Evolutionary conservation across 2,329 filamentous ascomycete species (phyloP), one percentile per base, ranked within the genome.

Genomic region (Xylaria sp.): DNA sequence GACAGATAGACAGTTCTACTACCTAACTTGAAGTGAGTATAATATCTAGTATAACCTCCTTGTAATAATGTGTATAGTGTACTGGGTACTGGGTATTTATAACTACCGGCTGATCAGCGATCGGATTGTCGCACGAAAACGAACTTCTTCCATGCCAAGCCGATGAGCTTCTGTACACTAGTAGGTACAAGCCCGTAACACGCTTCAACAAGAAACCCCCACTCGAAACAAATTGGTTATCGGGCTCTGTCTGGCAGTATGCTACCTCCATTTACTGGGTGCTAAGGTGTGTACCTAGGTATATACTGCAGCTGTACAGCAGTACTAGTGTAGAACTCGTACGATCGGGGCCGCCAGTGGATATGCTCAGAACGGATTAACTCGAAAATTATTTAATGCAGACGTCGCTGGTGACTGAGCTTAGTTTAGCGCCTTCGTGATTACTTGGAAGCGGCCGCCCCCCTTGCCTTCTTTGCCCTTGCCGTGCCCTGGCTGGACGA

Each of bases 91-190:
- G 12, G 15, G 28, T 55, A 33, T 13, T 33, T 49, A 33, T 54
- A 59, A 60, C 49, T 54, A 61, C 64, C 57, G 64, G 57, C 20
- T n/a, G 66, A 66, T 65, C 66, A 46, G 13, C 48, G 48, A 62
- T 69, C 43, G 51, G 51, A 31, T 46, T 63, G 58, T 59, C 41
- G 64, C 55, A 59, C 65, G 36, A 63, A 67, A 67, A 67, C 65
- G 65, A 67, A 60, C 49, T 49, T 60, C 43, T 63, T 64, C 58
- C 20, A 62, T 23, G 67, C 67, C 64, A 69, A 69, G 59, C 31
- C 39, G 23, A 36, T 36, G 33, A 36, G 33, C 33, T 36, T 36
- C 33, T 36, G 33, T 7, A n/a, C n/a, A n/a, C n/a, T n/a, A n/a
- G n/a, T n/a, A n/a, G n/a, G n/a, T n/a, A 36, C 43, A 31, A 39